These are phyloP conservation scores for Mediolabrus comicus DNA, from an alignment of 108 stramenopile genomes.

Conservation along the genomic window DNA sequence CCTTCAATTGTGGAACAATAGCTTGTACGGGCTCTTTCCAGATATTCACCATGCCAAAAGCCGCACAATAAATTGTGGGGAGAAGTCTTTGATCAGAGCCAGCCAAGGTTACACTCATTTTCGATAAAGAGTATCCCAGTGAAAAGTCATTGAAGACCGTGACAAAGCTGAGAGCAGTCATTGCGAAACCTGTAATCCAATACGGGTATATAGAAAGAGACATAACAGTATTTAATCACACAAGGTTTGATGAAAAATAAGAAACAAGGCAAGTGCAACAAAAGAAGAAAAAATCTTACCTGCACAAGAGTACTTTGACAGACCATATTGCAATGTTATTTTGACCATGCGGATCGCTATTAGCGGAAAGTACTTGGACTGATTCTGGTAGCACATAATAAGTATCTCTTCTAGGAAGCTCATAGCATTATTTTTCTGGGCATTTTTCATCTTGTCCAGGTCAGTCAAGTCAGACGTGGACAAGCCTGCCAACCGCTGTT, in stretches of 20 bases:
- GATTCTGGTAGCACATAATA: background rate
- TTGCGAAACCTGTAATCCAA: background rate
- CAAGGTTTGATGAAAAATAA: background rate
- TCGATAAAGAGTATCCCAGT: background rate
- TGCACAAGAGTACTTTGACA: background rate
- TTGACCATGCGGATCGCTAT: background rate
- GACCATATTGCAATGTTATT: background rate
- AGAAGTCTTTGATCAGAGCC: background rate
- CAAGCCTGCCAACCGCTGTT: background rate
- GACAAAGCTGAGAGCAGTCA: background rate
- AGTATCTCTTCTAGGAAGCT: background rate
- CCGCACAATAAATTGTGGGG: background rate
- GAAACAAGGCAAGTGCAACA: too few species aligned
- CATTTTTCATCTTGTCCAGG: background rate
- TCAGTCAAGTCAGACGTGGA: background rate
- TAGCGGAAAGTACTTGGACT: background rate
- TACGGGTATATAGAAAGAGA: background rate
- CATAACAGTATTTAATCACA: background rate
- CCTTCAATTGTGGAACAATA: background rate
- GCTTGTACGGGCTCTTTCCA: slow-evolving; percentile 16
- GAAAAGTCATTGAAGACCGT: background rate
- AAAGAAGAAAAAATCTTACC: background rate
- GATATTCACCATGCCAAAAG: background rate
- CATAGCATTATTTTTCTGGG: background rate
- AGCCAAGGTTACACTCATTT: background rate